Base-by-base conservation (phyloP, 441 rosid species). In the Eruca vesicaria region DNA sequence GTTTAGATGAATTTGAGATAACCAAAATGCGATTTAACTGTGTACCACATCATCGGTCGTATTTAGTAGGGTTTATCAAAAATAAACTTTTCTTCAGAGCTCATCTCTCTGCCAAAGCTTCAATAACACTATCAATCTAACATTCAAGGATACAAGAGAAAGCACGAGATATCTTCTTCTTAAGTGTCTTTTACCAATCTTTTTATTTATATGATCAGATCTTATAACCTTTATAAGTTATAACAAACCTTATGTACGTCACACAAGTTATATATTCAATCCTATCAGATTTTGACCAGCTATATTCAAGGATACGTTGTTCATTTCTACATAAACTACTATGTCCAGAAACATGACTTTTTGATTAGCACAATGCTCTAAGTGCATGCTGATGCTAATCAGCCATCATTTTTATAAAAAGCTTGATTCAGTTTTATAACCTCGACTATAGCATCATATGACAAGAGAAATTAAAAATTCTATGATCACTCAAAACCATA, bases 331-430 rank as follows among this genome's bases (percentile, higher is more conserved):
- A 19, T 6, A n/a, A 18, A 14, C 10, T 10, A 23, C 26, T 68
- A n/a, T 35, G 38, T 15, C 16, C 18, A 38, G 2, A 41, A 14
- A 14, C 6, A 41, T 11, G n/a, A 18, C 41, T 72, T 65, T 73
- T n/a, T 20, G 18, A 31, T 66, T 43, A 73, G 18, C 59, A 58
- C 43, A 63, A 55, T 63, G 63, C 65, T 74, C 67, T 66, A 43
- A 11, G 43, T 66, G 72, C 67, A 66, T 74, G 78, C 72, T 74
- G 29, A 66, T 58, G 41, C 67, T 33, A 74, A n/a, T 58, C 61
- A 33, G 9, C 59, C 14, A 11, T 60, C 78, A 68, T 23, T 23
- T 3, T 1, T n/a, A n/a, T n/a, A n/a, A n/a, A n/a, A n/a, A n/a
- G n/a, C n/a, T n/a, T 23, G 26, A 29, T 68, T 63, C 58, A 41